Evolutionary conservation across 257 asterid species (phyloP).

Genomic region (Fraxinus americana): DNA sequence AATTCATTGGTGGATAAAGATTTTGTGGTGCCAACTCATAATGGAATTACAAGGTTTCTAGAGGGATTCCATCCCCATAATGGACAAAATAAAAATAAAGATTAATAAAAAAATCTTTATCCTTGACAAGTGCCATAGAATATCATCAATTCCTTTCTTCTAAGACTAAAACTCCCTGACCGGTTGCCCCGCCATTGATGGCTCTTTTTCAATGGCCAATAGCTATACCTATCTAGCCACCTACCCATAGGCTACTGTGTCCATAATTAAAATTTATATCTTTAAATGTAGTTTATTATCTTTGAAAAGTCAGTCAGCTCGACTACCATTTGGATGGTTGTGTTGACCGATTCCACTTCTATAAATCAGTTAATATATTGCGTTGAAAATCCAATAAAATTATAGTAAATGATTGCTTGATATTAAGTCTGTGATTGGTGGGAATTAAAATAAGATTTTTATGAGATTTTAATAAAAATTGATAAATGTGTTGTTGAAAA

Average conservation of each 20-base stretch:
- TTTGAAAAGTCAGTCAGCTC: not conserved
- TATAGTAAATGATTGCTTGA: too few relatives aligned
- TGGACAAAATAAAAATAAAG: not conserved
- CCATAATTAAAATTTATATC: too few relatives aligned
- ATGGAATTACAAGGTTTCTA: not conserved
- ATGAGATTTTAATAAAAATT: too few relatives aligned
- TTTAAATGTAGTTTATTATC: too few relatives aligned
- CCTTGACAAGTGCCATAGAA: not conserved
- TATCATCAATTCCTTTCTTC: not conserved
- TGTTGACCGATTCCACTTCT: not conserved
- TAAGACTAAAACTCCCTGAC: not conserved
- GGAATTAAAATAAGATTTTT: too few relatives aligned
- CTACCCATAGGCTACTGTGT: not conserved
- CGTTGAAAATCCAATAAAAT: too few relatives aligned
- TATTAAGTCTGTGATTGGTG: too few relatives aligned
- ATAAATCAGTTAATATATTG: not conserved
- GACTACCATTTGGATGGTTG: not conserved
- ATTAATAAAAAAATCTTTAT: not conserved
- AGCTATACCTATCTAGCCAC: not conserved
- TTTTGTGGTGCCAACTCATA: too few relatives aligned
- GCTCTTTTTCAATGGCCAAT: not conserved
- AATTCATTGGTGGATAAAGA: too few relatives aligned
- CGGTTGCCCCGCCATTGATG: constrained; percentile 5
- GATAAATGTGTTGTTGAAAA: too few relatives aligned
- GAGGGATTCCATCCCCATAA: not conserved